A percentile compares a stretch with the other conserved stretches of the same genome.
These are phyloP conservation scores for Kitagawia praeruptora DNA, from an alignment of 129 eudicot genomes.

Conservation along the genomic window DNA sequence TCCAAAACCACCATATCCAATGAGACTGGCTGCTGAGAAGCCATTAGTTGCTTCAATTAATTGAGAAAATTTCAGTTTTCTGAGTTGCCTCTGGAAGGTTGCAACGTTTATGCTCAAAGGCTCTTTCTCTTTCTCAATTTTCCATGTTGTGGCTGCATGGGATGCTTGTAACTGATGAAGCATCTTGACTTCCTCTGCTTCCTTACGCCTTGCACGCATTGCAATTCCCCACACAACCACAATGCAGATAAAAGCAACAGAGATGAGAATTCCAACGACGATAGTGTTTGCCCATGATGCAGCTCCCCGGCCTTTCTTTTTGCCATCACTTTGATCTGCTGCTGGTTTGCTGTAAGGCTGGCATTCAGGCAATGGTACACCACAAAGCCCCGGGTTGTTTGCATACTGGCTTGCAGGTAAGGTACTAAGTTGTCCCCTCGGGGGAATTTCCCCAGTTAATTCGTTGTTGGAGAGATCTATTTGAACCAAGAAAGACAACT, in stretches of 20 bases:
- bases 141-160: constrained; percentile 84
- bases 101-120: constrained; percentile 84
- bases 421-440: constrained; percentile 16
- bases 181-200: constrained; percentile 59
- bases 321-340: too few species aligned
- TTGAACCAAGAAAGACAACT: constrained; percentile 70
- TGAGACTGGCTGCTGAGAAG: constrained; percentile 65
- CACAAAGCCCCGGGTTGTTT: too few species aligned
- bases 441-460: constrained; percentile 51
- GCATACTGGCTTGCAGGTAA: too few species aligned
- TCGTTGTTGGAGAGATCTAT: constrained; percentile 85
- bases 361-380: too few species aligned
- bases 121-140: constrained; percentile 90
- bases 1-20: constrained; percentile 93
- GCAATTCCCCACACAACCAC: constrained; percentile 70
- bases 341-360: too few species aligned
- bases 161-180: constrained; percentile 57
- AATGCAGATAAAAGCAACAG: constrained; percentile 54
- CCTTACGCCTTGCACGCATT: constrained; percentile 56
- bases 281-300: constrained; percentile 53
- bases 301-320: too few species aligned
- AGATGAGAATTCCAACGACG: constrained; percentile 61
- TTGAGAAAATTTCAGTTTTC: constrained; percentile 74
- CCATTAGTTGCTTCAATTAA: constrained; percentile 77
- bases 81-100: constrained; percentile 68